Base-by-base conservation (phyloP, 1,139 yeast genomes). In the Debaryomyces nepalensis region DNA sequence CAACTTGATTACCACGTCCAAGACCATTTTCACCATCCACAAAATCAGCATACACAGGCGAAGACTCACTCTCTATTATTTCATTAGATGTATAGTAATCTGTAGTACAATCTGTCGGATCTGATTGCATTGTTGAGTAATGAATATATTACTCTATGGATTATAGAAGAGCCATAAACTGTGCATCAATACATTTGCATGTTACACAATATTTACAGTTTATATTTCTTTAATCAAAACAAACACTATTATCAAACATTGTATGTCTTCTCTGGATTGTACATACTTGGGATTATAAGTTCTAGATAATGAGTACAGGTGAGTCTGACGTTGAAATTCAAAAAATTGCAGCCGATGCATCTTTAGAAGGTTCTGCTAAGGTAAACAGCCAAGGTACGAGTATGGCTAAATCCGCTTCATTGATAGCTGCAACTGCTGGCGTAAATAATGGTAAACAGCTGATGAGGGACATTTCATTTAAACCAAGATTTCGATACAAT, bases 401-500 rank as follows among this genome's bases (percentile, higher is more conserved):
- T 22, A 21, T 19, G n/a, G 23, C 21, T 10, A 22, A 9, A 16
- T 5, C 20, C 2, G 10, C 39, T 15, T 5, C 35, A 9, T 3
- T 21, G 18, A 27, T 16, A 21, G 15, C 22, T 22, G 30, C 22
- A 11, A 11, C 37, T 15, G 14, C 23, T 12, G 24, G 24, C 6
- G 16, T 12, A 16, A 36, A 31, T 18, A 31, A n/a, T 26, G 24
- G 22, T 15, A 41, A 32, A 22, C 44, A 42, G 27, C 50, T 44
- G 46, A 40, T 46, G 43, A 37, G 63, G 18, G 70, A 70, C 45
- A 52, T 65, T 39, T 57, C 73, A 5, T 60, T 68, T 43, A 68
- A 64, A 43, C 63, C 70, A 2, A 50, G 75, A 40, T 68, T 69
- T 48, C 57, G 61, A 14, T 64, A 59, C 45, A 57, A 58, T 35